Percentiles rank a stretch among this genome's conserved stretches.
Evolutionary conservation across 768 basidiomycete species (phyloP).

Genomic region (Mycena pura): DNA sequence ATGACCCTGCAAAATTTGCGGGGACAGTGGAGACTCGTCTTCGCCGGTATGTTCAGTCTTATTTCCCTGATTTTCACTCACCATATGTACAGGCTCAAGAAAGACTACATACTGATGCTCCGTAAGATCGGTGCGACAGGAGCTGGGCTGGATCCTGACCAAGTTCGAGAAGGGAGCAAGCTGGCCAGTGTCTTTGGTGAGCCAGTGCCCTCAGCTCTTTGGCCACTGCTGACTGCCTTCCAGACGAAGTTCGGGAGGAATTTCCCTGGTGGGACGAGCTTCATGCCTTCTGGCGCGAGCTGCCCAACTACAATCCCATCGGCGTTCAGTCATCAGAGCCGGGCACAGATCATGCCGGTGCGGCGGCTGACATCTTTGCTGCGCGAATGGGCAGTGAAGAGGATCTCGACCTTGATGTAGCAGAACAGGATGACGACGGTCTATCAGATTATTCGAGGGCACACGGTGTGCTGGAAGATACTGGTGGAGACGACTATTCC

Average conservation of each 20-base stretch:
- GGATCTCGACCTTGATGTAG: neutral
- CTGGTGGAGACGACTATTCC: neutral
- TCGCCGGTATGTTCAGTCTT: neutral
- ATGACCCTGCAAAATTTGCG: neutral
- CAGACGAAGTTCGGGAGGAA: neutral
- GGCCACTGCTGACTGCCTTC: neutral
- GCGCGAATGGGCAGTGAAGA: neutral
- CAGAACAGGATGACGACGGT: neutral
- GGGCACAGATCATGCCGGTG: constrained; percentile 7
- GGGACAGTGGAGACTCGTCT: neutral
- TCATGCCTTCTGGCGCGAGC: constrained; percentile 10
- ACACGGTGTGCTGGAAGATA: neutral
- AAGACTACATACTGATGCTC: neutral
- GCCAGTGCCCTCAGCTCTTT: neutral
- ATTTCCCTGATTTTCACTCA: neutral
- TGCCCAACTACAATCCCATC: constrained; percentile 11
- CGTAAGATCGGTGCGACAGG: constrained; percentile 4
- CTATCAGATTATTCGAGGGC: neutral
- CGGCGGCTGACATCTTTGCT: neutral
- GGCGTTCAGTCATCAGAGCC: constrained; percentile 15
- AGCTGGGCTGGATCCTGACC: neutral
- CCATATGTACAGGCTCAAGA: constrained; percentile 1
- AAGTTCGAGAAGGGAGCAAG: neutral
- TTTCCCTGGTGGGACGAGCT: constrained; percentile 11
- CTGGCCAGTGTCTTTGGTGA: neutral